Conservation (phyloP, 352 stramenopile genomes). For the Hyaloperonospora brassicae region DNA sequence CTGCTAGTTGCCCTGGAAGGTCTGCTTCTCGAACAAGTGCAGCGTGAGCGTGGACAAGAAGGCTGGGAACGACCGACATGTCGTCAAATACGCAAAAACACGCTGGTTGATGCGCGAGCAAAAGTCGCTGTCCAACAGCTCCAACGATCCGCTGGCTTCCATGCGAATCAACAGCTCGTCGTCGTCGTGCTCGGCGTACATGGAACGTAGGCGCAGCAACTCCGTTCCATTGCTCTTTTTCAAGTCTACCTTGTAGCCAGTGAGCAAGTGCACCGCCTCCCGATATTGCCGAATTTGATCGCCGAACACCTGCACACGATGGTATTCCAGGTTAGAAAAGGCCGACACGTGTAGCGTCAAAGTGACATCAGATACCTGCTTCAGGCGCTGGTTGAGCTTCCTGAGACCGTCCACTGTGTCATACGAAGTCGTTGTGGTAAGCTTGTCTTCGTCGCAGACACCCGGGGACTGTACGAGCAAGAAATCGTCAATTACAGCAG, state of each 20-base stretch:
- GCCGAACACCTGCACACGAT: slow-evolving; percentile 52
- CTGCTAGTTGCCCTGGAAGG: slow-evolving; percentile 66
- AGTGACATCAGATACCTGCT: slow-evolving; percentile 40
- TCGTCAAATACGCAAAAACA: slow-evolving; percentile 30
- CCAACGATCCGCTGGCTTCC: slow-evolving; percentile 58
- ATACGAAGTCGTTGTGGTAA: slow-evolving; percentile 77
- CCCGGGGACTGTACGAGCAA: slow-evolving; percentile 12
- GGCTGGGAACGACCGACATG: slow-evolving; percentile 82
- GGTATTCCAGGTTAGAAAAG: background rate
- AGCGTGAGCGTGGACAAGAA: slow-evolving; percentile 86
- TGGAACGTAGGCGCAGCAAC: slow-evolving; percentile 63
- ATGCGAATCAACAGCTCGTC: slow-evolving; percentile 83
- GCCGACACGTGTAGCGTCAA: background rate
- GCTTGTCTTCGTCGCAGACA: slow-evolving; percentile 20
- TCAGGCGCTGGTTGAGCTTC: slow-evolving; percentile 81
- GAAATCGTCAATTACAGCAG: background rate
- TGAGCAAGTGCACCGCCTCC: slow-evolving; percentile 84
- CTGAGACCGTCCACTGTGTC: slow-evolving; percentile 82
- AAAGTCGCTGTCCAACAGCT: slow-evolving; percentile 82
- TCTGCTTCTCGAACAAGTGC: slow-evolving; percentile 87
- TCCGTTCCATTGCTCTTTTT: slow-evolving; percentile 75
- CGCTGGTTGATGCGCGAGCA: slow-evolving; percentile 47
- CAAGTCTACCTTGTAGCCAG: slow-evolving; percentile 83
- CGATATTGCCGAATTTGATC: slow-evolving; percentile 87
- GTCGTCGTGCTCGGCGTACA: slow-evolving; percentile 80